Conservation (phyloP, 768 basidiomycete genomes). For the Obba rivulosa region DNA sequence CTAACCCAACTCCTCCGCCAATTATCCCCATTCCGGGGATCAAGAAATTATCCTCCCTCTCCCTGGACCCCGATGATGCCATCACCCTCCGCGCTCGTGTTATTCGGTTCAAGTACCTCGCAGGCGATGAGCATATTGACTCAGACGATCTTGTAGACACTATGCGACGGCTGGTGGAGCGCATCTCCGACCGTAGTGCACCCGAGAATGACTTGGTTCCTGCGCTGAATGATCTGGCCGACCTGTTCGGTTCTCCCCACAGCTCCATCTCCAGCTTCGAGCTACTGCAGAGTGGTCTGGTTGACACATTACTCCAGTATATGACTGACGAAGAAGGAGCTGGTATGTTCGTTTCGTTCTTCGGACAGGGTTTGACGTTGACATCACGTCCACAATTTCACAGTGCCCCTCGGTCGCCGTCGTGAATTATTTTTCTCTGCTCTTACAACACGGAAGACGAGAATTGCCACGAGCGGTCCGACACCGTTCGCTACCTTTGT, state of each 20-base stretch:
- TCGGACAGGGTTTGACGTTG: background rate
- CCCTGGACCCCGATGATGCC: constrained; percentile 82
- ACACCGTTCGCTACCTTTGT: constrained; percentile 74
- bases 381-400: background rate
- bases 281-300: constrained; percentile 87
- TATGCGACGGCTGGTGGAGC: constrained; percentile 59
- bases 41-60: constrained; percentile 64
- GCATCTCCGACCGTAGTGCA: constrained; percentile 48
- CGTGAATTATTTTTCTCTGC: constrained; percentile 78
- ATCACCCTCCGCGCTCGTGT: constrained; percentile 90
- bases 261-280: constrained; percentile 93
- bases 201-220: constrained; percentile 60
- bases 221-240: constrained; percentile 69
- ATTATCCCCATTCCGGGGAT: constrained; percentile 45
- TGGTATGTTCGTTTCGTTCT: constrained; percentile 37
- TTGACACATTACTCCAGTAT: constrained; percentile 81
- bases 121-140: constrained; percentile 48
- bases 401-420: constrained; percentile 62
- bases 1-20: constrained; percentile 27
- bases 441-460: constrained; percentile 54
- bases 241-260: constrained; percentile 69
- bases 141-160: constrained; percentile 59
- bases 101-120: constrained; percentile 77
- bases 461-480: constrained; percentile 37
- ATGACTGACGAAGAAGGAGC: constrained; percentile 62